These are phyloP conservation scores for Porphyra umbilicalis DNA, from an alignment of 31 red algal genomes.

Conservation along the genomic window DNA sequence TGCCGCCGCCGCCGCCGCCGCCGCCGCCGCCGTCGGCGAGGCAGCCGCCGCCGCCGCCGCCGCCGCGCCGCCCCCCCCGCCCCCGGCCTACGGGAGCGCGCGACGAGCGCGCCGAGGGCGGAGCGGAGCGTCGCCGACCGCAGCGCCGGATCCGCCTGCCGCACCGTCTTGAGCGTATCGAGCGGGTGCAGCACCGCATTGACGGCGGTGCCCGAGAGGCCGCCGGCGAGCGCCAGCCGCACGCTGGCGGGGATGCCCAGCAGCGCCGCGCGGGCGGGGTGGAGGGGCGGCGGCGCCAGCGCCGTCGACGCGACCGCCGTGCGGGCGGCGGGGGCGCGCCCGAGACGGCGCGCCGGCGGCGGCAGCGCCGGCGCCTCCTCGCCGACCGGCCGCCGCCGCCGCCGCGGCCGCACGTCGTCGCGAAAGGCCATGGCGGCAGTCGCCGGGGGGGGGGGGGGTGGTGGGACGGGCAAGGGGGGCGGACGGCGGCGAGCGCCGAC, in stretches of 20 bases:
- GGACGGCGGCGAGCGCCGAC: too few species aligned
- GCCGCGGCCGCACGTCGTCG: too few species aligned
- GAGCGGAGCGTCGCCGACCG: conserved; percentile 17
- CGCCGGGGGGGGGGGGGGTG: too few species aligned
- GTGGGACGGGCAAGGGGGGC: too few species aligned
- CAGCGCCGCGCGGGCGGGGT: background rate
- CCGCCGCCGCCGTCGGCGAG: background rate
- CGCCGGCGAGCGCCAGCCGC: conserved; percentile 70
- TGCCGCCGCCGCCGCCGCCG: background rate
- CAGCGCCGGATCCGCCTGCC: conserved; percentile 66
- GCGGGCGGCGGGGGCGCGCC: too few species aligned
- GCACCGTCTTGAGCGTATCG: conserved; percentile 95
- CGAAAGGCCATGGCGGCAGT: too few species aligned
- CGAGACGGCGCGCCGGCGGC: too few species aligned
- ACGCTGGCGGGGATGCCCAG: background rate
- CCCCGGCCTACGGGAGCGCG: conserved; percentile 22
- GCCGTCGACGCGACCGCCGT: too few species aligned
- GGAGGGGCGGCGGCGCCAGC: too few species aligned
- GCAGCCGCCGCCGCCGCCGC: background rate
- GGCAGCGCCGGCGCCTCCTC: too few species aligned
- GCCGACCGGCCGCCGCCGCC: too few species aligned
- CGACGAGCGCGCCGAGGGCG: conserved; percentile 26
- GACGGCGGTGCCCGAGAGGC: conserved; percentile 70
- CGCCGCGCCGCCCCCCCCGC: background rate
- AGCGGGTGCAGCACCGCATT: conserved; percentile 77